Conservation (phyloP, 139 green algal species). For the Micractinium sp. region DNA sequence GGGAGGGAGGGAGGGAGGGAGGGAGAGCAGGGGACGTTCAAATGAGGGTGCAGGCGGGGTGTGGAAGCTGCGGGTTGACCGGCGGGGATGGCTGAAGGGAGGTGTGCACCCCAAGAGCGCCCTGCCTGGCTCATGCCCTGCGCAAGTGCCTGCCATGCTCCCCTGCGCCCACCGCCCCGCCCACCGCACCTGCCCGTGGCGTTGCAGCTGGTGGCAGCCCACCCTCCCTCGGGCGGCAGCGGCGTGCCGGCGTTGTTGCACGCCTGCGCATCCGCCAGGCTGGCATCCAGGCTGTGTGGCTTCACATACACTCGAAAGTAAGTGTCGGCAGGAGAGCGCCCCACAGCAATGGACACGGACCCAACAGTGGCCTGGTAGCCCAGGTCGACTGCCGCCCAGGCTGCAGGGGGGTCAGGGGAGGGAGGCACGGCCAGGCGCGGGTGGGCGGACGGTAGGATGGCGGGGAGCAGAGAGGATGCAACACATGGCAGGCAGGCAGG, state of each 20-base stretch:
- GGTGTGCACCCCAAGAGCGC: no score
- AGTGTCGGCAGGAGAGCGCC: background rate
- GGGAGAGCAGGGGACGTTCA: background rate
- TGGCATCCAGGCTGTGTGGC: background rate
- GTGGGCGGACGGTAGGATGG: background rate
- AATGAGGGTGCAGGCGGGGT: no score
- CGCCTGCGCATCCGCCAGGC: background rate
- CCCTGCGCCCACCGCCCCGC: background rate
- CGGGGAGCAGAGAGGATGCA: background rate
- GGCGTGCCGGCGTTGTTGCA: background rate
- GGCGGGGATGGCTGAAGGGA: no score
- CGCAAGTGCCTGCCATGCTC: background rate
- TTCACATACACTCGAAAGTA: background rate
- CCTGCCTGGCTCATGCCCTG: no score
- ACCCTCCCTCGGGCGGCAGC: background rate
- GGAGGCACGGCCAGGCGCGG: background rate
- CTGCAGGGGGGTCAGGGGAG: background rate
- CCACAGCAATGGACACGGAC: background rate
- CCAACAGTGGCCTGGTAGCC: background rate
- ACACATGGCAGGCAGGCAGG: no score
- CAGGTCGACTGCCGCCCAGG: conserved; percentile 2
- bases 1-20: background rate
- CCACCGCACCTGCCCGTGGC: background rate
- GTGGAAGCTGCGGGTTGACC: no score
- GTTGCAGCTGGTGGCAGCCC: background rate